Evolutionary conservation across 108 stramenopile genomes (phyloP).

Genomic region (Chaetoceros tenuissimus): DNA sequence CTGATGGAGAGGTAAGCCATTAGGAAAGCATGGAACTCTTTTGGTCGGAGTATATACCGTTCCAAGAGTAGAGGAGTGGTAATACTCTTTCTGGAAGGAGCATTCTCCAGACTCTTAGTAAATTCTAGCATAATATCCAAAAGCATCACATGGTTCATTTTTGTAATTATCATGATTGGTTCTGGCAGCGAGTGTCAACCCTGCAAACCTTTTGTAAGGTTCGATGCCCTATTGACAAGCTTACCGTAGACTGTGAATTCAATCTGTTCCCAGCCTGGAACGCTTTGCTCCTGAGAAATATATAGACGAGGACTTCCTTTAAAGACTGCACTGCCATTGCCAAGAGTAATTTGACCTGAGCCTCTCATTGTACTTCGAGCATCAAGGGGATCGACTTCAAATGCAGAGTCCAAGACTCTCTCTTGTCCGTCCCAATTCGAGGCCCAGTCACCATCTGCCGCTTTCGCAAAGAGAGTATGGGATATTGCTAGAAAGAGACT

Average conservation of each 20-base stretch:
- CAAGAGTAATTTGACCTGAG: background rate
- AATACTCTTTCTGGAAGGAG: slow-evolving; percentile 5
- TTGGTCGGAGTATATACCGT: background rate
- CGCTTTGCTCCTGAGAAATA: background rate
- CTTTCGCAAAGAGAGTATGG: no score
- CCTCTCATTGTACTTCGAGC: background rate
- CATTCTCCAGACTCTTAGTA: slow-evolving; percentile 7
- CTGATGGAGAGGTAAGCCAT: background rate
- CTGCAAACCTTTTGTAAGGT: background rate
- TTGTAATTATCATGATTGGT: slow-evolving; percentile 2
- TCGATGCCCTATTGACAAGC: background rate
- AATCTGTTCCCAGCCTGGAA: slow-evolving; percentile 5
- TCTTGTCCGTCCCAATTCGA: background rate
- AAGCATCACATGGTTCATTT: background rate
- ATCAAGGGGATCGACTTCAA: slow-evolving; percentile 4
- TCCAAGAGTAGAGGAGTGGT: background rate
- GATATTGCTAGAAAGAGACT: no score
- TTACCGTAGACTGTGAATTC: slow-evolving; percentile 6
- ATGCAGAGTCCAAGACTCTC: background rate
- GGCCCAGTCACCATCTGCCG: no score
- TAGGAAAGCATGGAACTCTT: background rate
- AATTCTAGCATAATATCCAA: slow-evolving; percentile 7
- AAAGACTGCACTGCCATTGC: background rate
- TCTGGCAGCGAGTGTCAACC: slow-evolving; percentile 4
- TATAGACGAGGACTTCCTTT: slow-evolving; percentile 4